Conservation (phyloP, 2,329 filamentous ascomycete species). For the Orbilia brochopaga region DNA sequence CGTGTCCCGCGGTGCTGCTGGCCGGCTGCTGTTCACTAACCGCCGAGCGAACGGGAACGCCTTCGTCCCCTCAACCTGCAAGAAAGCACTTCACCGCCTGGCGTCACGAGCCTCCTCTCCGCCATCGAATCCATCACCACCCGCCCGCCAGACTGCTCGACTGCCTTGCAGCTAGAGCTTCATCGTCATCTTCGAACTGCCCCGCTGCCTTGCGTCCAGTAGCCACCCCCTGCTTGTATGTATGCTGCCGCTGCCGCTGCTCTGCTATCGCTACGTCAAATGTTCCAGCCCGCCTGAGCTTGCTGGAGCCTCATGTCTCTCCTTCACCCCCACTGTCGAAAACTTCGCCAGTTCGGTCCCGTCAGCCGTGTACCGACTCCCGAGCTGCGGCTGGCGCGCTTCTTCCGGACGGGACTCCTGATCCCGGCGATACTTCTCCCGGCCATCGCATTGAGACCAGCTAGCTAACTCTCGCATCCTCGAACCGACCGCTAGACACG, state of each 20-base stretch:
- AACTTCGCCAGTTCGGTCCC: background rate
- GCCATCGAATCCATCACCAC: slow-evolving; percentile 14
- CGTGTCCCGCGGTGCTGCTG: too few relatives aligned
- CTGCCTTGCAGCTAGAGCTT: slow-evolving; percentile 1
- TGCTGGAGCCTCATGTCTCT: background rate
- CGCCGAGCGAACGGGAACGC: slow-evolving; percentile 22
- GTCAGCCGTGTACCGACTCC: background rate
- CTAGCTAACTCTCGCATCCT: slow-evolving; percentile 35
- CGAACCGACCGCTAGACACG: slow-evolving; percentile 15
- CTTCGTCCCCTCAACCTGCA: slow-evolving; percentile 10
- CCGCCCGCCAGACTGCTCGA: background rate
- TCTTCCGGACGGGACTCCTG: background rate
- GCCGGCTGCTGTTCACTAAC: background rate
- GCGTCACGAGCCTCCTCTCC: slow-evolving; percentile 38
- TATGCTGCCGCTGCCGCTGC: background rate
- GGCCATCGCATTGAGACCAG: background rate
- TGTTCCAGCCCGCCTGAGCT: background rate
- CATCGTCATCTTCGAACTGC: slow-evolving; percentile 4
- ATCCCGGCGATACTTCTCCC: background rate
- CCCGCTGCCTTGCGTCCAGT: slow-evolving; percentile 2
- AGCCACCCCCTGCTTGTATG: background rate
- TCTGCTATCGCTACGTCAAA: slow-evolving; percentile 13
- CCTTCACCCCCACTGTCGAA: background rate
- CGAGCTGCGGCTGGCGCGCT: slow-evolving; percentile 11
- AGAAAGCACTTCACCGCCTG: slow-evolving; percentile 14